Evolutionary conservation across 768 basidiomycete species (phyloP).

Genomic region (Trichaptum fuscoviolaceum): DNA sequence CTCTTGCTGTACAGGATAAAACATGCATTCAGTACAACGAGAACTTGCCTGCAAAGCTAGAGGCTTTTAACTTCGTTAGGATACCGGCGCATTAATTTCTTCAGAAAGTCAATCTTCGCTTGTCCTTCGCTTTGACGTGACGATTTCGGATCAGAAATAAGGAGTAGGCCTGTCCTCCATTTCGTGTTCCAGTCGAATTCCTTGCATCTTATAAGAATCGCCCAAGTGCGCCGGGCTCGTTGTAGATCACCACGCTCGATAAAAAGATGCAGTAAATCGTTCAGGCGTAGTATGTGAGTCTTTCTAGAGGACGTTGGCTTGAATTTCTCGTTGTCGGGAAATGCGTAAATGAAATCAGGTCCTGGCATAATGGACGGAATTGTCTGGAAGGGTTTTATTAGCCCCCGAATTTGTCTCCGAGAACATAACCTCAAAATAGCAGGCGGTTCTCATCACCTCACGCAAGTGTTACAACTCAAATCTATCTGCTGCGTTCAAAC

Average conservation of each 20-base stretch:
- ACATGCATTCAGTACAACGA: neutral
- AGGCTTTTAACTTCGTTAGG: constrained; percentile 48
- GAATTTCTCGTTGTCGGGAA: constrained; percentile 37
- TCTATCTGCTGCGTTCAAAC: neutral
- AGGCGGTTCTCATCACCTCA: neutral
- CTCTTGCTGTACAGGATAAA: constrained; percentile 49
- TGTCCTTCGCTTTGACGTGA: constrained; percentile 2
- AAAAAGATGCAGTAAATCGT: constrained; percentile 67
- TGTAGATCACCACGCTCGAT: constrained; percentile 60
- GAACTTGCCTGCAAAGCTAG: constrained; percentile 1
- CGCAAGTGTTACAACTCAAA: neutral
- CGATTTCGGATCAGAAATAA: constrained; percentile 34
- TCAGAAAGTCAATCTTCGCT: constrained; percentile 50
- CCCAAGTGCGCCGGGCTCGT: constrained; percentile 67
- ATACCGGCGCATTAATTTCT: constrained; percentile 64
- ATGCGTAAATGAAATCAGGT: constrained; percentile 53
- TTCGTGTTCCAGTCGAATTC: constrained; percentile 70
- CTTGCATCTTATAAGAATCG: constrained; percentile 68
- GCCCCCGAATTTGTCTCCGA: neutral
- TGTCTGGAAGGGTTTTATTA: neutral
- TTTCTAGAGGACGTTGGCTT: constrained; percentile 51
- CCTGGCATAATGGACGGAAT: neutral
- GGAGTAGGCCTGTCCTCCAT: constrained; percentile 63
- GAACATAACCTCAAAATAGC: neutral
- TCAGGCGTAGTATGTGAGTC: constrained; percentile 67